A percentile compares a stretch with the other conserved stretches of the same genome.
These are phyloP conservation scores for Pachysandra terminalis DNA, from an alignment of 164 flowering plant species.

Conservation along the genomic window DNA sequence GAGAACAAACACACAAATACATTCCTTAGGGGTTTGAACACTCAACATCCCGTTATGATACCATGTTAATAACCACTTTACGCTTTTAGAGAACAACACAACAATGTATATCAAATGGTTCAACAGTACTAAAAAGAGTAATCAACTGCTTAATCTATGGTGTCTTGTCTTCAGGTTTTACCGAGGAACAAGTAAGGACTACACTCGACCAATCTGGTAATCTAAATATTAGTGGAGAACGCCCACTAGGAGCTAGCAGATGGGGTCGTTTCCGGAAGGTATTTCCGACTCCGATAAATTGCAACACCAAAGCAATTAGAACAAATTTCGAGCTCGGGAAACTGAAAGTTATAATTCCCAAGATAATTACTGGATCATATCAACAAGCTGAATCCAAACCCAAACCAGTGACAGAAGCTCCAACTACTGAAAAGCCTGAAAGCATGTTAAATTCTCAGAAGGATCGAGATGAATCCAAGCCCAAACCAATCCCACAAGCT, in stretches of 20 bases:
- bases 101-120: too few species aligned
- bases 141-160: not conserved
- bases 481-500: too few species aligned
- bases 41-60: too few species aligned
- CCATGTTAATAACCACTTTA: too few species aligned
- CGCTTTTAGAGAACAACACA: too few species aligned
- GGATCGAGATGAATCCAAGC: too few species aligned
- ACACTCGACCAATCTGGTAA: slow-evolving; percentile 31
- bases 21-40: too few species aligned
- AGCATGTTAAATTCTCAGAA: too few species aligned
- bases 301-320: slow-evolving; percentile 27
- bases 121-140: too few species aligned
- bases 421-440: too few species aligned
- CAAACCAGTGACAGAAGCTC: too few species aligned
- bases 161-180: slow-evolving; percentile 49
- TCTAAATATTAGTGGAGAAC: slow-evolving; percentile 52
- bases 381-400: not conserved
- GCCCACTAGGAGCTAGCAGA: slow-evolving; percentile 27
- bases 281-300: slow-evolving; percentile 28
- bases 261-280: slow-evolving; percentile 46
- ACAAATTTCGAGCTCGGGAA: slow-evolving; percentile 47
- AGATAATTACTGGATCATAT: slow-evolving; percentile 12
- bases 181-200: slow-evolving; percentile 51
- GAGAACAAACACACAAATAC: too few species aligned
- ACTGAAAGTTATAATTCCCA: slow-evolving; percentile 47